Conservation (phyloP, 768 basidiomycete genomes). For the Candolleomyces eurysporus region DNA sequence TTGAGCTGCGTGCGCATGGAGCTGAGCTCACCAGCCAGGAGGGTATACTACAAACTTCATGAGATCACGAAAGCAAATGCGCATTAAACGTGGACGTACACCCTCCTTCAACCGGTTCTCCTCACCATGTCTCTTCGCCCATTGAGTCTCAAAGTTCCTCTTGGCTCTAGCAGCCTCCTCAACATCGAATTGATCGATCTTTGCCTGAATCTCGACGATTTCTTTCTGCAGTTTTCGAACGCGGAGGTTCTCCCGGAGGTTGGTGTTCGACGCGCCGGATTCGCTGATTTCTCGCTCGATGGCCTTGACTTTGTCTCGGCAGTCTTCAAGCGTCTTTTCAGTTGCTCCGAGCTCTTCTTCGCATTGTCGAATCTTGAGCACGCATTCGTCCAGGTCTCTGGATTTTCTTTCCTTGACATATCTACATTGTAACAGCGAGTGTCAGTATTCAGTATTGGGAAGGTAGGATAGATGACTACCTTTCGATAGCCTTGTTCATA, state of each 20-base stretch:
- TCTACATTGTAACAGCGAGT: slow-evolving; percentile 34
- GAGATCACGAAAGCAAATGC: not conserved
- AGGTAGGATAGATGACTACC: slow-evolving; percentile 35
- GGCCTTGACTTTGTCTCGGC: slow-evolving; percentile 43
- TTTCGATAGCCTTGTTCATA: slow-evolving; percentile 62
- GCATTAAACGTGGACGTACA: slow-evolving; percentile 36
- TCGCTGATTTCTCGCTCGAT: slow-evolving; percentile 81
- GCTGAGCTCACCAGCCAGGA: slow-evolving; percentile 79
- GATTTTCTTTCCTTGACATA: slow-evolving; percentile 71
- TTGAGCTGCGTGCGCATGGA: slow-evolving; percentile 67
- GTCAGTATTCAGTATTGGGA: not conserved
- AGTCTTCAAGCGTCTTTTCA: slow-evolving; percentile 33
- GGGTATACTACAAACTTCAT: slow-evolving; percentile 56
- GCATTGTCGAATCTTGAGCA: slow-evolving; percentile 47
- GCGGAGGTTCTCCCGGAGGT: slow-evolving; percentile 80
- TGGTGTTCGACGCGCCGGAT: slow-evolving; percentile 64
- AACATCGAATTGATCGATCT: slow-evolving; percentile 78
- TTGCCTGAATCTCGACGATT: slow-evolving; percentile 61
- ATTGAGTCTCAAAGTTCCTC: slow-evolving; percentile 82
- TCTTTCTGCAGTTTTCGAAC: slow-evolving; percentile 67
- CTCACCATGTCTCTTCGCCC: slow-evolving; percentile 63
- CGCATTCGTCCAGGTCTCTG: slow-evolving; percentile 57
- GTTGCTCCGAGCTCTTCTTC: slow-evolving; percentile 37
- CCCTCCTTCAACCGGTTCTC: slow-evolving; percentile 70
- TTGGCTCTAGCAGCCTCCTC: slow-evolving; percentile 83